A percentile compares a stretch with the other conserved stretches of the same genome.
Evolutionary conservation across 768 basidiomycete genomes (phyloP).

Genomic region (Ramaria sp.): DNA sequence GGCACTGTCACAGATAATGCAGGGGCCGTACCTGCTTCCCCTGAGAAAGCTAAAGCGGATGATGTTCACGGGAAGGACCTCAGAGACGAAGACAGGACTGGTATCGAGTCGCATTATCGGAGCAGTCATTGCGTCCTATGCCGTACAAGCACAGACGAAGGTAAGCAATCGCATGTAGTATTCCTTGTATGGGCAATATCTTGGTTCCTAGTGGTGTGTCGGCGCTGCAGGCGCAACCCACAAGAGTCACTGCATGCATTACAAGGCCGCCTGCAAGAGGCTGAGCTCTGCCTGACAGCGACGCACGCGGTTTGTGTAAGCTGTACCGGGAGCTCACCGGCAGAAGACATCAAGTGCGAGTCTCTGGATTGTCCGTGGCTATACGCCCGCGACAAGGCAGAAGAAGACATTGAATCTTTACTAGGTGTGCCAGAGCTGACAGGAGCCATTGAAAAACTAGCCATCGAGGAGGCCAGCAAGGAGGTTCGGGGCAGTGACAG

Average conservation of each 20-base stretch:
- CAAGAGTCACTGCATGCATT: constrained; percentile 49
- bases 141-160: constrained; percentile 39
- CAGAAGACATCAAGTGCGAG: constrained; percentile 62
- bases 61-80: constrained; percentile 25
- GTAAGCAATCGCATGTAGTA: constrained; percentile 23
- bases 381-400: constrained; percentile 52
- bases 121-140: constrained; percentile 66
- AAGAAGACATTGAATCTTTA: constrained; percentile 22
- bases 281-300: constrained; percentile 44
- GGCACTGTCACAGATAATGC: constrained; percentile 20
- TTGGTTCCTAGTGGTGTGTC: constrained; percentile 25
- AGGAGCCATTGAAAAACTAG: neutral
- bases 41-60: neutral
- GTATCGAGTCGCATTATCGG: constrained; percentile 69
- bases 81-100: constrained; percentile 17
- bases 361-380: constrained; percentile 83
- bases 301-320: constrained; percentile 62
- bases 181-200: neutral
- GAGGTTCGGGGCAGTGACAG: neutral
- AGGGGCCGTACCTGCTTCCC: constrained; percentile 19
- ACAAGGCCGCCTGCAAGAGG: constrained; percentile 34
- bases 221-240: constrained; percentile 21
- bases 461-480: neutral
- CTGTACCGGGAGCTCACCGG: constrained; percentile 46
- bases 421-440: constrained; percentile 6